Evolutionary conservation across 2,329 filamentous ascomycete genomes (phyloP).

Genomic region (Aspergillus sp.): DNA sequence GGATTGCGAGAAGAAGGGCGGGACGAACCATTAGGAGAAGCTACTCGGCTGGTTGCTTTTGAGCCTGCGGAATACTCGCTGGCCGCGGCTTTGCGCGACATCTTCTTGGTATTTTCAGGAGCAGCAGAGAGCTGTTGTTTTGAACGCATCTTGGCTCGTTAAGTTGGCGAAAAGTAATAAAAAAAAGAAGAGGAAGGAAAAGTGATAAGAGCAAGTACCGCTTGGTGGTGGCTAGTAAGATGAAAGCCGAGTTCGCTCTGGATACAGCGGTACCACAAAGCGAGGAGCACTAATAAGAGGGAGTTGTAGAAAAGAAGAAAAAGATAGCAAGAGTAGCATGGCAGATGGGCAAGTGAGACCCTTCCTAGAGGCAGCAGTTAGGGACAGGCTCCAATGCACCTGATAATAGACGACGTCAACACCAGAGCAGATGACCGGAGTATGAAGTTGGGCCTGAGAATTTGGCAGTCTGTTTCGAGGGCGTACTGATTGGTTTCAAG

Average conservation of each 20-base stretch:
- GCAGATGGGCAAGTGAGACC: neutral
- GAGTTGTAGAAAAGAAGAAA: slow-evolving; percentile 8
- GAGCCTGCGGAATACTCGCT: slow-evolving; percentile 40
- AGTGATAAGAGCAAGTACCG: neutral
- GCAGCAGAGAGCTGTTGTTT: slow-evolving; percentile 46
- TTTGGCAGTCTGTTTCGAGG: no score
- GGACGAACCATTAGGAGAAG: slow-evolving; percentile 45
- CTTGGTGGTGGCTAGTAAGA: no score
- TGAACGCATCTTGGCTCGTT: slow-evolving; percentile 8
- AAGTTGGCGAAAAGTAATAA: neutral
- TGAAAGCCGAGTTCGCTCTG: no score
- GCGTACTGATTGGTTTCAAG: no score
- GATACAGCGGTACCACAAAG: neutral
- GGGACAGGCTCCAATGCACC: no score
- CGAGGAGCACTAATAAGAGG: slow-evolving; percentile 14
- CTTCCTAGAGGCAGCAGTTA: no score
- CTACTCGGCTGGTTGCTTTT: slow-evolving; percentile 45
- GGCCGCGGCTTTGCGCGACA: slow-evolving; percentile 56
- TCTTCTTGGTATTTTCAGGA: slow-evolving; percentile 59
- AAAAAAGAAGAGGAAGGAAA: neutral
- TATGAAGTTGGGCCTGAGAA: no score
- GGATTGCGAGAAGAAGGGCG: slow-evolving; percentile 44
- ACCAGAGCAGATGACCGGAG: no score
- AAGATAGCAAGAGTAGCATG: neutral
- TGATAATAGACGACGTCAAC: no score